Base-by-base conservation (phyloP, 2,329 filamentous ascomycete species). In the Trichoderma cornu-damae region DNA sequence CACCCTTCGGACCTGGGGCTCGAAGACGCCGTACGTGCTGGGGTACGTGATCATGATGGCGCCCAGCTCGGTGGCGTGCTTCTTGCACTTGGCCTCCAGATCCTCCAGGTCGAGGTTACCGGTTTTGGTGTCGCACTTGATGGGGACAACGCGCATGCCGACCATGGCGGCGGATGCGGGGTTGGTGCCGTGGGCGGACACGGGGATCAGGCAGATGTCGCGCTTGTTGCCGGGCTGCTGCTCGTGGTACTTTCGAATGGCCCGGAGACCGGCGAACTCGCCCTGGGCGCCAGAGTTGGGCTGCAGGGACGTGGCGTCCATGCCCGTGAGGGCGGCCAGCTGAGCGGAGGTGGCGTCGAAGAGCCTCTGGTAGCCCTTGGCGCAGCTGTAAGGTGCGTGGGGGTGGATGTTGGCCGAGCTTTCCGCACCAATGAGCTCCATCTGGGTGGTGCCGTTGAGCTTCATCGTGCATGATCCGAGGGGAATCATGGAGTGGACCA, bases 391-490 rank as follows among this genome's bases (percentile, higher is more conserved):
- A 0, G 88, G 87, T 35, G 86, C 82, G 67, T 91, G 90, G 0
- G 93, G 93, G 73, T 97, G 93, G 32, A 96, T 79, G 60, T 87
- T 84, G 40, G 88, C 82, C 67, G 92, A 90, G 49, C 86, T 83
- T 1, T 86, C 84, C 74, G 85, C 87, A 1, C 89, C 89, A 56
- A 96, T 81, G 6, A 92, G 88, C 14, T 89, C 82, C 93, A 97
- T 96, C 76, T 96, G 90, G 0, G 89, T 89, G 3, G 92, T 94
- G 40, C 88, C 89, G 71, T 96, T 96, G 53, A 96, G 84, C 79
- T 97, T 97, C 93, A 97, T 97, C 12, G 93, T 97, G 78, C 93
- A 97, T 1, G 93, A 96, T 18, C 93, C 93, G 1, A 97, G 82
- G 2, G 93, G 91, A 60, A 97, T 97, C 93, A 97, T 97, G 14